Evolutionary conservation across 306 rosid genomes (phyloP).

Genomic region (Gastrolobium villosum): DNA sequence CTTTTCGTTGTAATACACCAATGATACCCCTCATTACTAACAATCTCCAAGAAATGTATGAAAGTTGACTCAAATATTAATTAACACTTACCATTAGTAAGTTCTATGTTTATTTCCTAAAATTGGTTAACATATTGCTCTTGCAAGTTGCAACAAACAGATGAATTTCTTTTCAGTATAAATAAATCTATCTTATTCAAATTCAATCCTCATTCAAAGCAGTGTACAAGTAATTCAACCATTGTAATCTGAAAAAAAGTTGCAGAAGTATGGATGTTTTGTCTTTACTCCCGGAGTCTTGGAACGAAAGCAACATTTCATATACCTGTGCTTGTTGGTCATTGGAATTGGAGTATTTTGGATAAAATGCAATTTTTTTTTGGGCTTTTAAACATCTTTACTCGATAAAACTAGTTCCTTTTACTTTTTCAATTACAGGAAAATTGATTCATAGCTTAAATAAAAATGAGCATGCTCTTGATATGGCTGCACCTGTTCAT

Average conservation of each 20-base stretch:
- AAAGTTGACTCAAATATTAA: slow-evolving; percentile 9
- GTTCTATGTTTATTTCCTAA: slow-evolving; percentile 16
- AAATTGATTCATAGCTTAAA: slow-evolving; percentile 90
- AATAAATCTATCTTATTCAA: slow-evolving; percentile 17
- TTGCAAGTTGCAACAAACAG: slow-evolving; percentile 9
- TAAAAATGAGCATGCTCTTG: slow-evolving; percentile 95
- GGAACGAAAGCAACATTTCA: slow-evolving; percentile 6
- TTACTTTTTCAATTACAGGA: slow-evolving; percentile 61
- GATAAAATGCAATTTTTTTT: slow-evolving; percentile 11
- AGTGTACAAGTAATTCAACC: not conserved
- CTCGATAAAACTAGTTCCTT: slow-evolving; percentile 30
- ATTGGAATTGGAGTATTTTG: slow-evolving; percentile 17
- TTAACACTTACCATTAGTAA: not conserved
- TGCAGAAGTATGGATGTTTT: not conserved
- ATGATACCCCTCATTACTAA: not conserved
- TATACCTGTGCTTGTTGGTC: not conserved
- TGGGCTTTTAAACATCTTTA: not conserved
- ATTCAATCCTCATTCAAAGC: not conserved
- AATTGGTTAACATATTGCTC: not conserved
- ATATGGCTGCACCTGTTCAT: slow-evolving; percentile 91
- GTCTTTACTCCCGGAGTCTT: slow-evolving; percentile 4
- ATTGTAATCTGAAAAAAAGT: not conserved
- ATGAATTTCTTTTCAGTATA: not conserved
- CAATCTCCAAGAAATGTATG: not conserved
- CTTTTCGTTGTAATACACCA: not conserved